Conservation (phyloP, 352 stramenopile species). For the Globisporangium mamillatum region DNA sequence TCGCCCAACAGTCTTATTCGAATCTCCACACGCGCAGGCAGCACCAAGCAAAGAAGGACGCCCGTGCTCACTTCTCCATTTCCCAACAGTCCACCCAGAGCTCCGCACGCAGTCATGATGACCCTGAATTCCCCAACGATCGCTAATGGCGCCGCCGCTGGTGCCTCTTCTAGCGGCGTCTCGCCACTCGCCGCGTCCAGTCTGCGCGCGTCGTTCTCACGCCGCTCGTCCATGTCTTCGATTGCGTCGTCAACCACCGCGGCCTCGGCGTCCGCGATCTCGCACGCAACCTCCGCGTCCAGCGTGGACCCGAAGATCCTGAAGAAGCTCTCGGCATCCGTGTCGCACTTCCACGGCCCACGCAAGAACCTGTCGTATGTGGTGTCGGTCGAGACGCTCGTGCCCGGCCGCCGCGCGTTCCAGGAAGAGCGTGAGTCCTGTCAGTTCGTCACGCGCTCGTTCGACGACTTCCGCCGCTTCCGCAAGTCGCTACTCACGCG, state of each 20-base stretch:
- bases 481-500: constrained; percentile 69
- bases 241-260: constrained; percentile 16
- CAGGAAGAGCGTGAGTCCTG: constrained; percentile 67
- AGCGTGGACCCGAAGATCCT: constrained; percentile 77
- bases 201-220: constrained; percentile 14
- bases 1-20: background rate
- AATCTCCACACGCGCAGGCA: background rate
- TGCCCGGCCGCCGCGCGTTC: constrained; percentile 49
- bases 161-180: background rate
- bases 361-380: constrained; percentile 79
- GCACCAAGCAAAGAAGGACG: background rate
- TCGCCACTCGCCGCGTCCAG: constrained; percentile 7
- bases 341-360: constrained; percentile 62
- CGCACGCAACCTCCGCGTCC: constrained; percentile 23
- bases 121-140: background rate
- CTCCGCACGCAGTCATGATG: background rate
- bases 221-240: constrained; percentile 16
- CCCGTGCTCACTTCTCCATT: background rate
- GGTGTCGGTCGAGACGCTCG: constrained; percentile 73
- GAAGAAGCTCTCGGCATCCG: constrained; percentile 73
- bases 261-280: constrained; percentile 21
- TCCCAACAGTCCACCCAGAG: background rate
- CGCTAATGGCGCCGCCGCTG: background rate
- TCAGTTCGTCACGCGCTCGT: constrained; percentile 66
- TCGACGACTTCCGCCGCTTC: constrained; percentile 76